Evolutionary conservation across 1,139 yeast genomes (phyloP), one percentile per base, ranked within the genome.

Genomic region (Sugiyamaella neomexicana): DNA sequence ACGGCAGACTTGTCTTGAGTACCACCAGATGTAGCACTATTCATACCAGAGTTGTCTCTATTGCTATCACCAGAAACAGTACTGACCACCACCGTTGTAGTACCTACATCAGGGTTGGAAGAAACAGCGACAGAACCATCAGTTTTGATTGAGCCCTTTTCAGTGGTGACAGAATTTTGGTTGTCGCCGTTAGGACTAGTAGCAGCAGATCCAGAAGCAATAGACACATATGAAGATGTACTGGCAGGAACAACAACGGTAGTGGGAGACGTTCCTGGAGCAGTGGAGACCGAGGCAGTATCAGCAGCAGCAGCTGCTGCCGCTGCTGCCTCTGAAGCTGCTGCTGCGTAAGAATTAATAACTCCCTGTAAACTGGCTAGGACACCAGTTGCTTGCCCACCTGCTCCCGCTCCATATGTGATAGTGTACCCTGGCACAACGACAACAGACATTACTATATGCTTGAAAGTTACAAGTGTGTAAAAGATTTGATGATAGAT

Each of bases 351-450:
- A 5, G 48, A 45, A 12, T 45, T 34, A 23, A 45, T 36, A n/a
- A n/a, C 40, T 5, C 48, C 48, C n/a, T 45, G 40, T 23, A 45
- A 34, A 45, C 39, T 17, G 25, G 48, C 40, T 5, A 45, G 39
- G 10, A 17, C 27, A 2, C 32, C 10, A n/a, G 31, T 15, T 5
- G 48, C 38, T 17, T 23, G n/a, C 12, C 48, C 48, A 45, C 15
- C 27, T 13, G 40, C 43, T 13, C 27, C 27, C 12, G 48, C 43
- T 13, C 37, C 37, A n/a, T 45, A 45, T 5, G 48, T 45, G 31
- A 45, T 17, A 3, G 48, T 45, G 12, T 45, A 45, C 10, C 48
- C 48, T n/a, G 48, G 48, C 6, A 45, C 48, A 12, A 45, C 48
- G 10, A 45, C 48, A 34, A 45, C 31, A 34, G 48, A 45, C 48